These are phyloP conservation scores for Effrenium voratum DNA, from an alignment of 73 alveolate genomes.

Conservation along the genomic window DNA sequence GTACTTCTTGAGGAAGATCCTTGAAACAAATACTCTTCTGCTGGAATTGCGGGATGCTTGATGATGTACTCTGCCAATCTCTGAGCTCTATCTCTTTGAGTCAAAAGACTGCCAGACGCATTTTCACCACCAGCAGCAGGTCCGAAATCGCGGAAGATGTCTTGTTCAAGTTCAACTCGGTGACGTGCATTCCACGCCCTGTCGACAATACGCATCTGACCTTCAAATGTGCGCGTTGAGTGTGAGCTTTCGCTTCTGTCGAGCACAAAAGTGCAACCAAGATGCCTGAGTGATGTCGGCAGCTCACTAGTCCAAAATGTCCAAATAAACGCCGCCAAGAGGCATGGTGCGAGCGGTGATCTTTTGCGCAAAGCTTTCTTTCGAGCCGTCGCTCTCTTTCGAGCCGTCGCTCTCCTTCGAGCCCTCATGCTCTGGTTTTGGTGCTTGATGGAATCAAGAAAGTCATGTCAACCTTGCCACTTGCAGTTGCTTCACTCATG, in stretches of 20 bases:
- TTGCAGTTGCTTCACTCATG: too few relatives aligned
- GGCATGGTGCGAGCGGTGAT: not conserved
- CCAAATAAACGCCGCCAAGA: too few relatives aligned
- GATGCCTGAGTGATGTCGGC: too few relatives aligned
- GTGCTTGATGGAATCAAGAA: too few relatives aligned
- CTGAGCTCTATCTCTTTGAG: not conserved
- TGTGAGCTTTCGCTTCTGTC: not conserved
- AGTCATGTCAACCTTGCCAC: too few relatives aligned
- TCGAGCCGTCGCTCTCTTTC: not conserved
- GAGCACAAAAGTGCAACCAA: not conserved
- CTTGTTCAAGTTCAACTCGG: conserved; percentile 30
- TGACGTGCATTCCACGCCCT: conserved; percentile 6
- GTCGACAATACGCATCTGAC: not conserved
- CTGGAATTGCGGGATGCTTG: not conserved
- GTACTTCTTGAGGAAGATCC: conserved; percentile 61
- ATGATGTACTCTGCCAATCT: conserved; percentile 10
- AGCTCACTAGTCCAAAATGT: too few relatives aligned
- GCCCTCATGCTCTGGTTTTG: too few relatives aligned
- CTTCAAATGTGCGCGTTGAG: not conserved
- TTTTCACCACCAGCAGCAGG: conserved; percentile 41
- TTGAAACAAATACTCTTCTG: conserved; percentile 8
- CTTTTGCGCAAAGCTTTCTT: not conserved
- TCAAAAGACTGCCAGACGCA: not conserved
- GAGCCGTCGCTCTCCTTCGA: too few relatives aligned
- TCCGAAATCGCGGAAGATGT: conserved; percentile 29